Percentiles rank a stretch among this genome's conserved stretches.
These are phyloP conservation scores for Toxicodendron radicans DNA, from an alignment of 345 rosid genomes.

Conservation along the genomic window DNA sequence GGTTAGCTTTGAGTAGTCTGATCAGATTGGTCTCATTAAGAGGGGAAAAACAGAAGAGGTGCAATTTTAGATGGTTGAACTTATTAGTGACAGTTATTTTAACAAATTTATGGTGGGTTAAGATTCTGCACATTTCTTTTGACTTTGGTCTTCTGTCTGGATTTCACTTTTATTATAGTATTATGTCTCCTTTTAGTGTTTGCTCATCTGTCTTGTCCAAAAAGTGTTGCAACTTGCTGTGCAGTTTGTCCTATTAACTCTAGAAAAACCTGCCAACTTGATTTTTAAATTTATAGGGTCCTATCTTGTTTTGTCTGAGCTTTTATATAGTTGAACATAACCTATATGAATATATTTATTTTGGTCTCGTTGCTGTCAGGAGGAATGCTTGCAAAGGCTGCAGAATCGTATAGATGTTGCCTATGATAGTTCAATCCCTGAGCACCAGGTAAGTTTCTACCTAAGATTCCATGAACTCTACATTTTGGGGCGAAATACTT, in stretches of 20 bases:
- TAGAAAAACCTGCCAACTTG: not conserved
- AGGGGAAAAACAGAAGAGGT: too few relatives aligned
- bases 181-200: not conserved
- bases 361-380: constrained; percentile 46
- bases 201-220: not conserved
- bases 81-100: too few relatives aligned
- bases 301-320: not conserved
- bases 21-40: not conserved
- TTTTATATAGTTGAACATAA: not conserved
- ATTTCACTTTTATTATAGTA: not conserved
- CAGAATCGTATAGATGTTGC: constrained; percentile 86
- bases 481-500: not conserved
- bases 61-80: not conserved
- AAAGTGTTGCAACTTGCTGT: not conserved
- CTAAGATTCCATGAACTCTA: not conserved
- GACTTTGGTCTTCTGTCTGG: not conserved
- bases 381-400: constrained; percentile 81
- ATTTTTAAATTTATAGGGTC: not conserved
- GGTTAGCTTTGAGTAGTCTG: not conserved
- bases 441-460: constrained; percentile 64
- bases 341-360: not conserved
- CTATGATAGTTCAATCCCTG: constrained; percentile 80
- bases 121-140: not conserved
- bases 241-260: not conserved
- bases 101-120: not conserved